Base-by-base conservation (phyloP, 257 asterid species). In the Nicotiana undulata region DNA sequence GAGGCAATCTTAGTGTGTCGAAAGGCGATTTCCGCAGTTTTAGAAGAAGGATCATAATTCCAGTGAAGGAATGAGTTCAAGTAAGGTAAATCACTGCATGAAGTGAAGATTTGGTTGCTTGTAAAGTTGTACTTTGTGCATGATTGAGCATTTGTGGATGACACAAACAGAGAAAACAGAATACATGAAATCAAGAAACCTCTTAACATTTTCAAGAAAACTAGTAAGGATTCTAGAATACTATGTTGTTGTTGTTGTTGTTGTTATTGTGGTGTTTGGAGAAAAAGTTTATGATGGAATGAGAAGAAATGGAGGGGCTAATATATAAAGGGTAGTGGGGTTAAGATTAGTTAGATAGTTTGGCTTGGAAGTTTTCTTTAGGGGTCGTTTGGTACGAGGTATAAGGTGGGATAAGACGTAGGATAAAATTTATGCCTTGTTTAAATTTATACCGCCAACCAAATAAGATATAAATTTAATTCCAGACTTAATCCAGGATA, bases 51-150 rank as follows among this genome's bases (percentile, higher is more conserved):
- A 44, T 87, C 88, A 78, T 88, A 88, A 81, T 79, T 87, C 98
- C 97, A 94, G 78, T 94, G 98, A 75, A 94, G 98, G 82, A 79
- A 91, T 5, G 98, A 94, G 93, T 90, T 90, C 63, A 92, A 78
- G 85, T 59, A 55, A 0, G 98, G 93, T 75, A 94, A 96, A 80
- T 90, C 95, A 82, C 52, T 86, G 89, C 98, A 94, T 65, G 90
- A 82, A 37, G 81, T 80, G 87, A 91, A 93, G 6, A 56, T 16
- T 77, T 90, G 91, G 87, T 92, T 93, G 52, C 88, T 85, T 17
- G 94, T 76, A 70, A 94, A 94, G 77, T 58, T 86, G 89, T 93
- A 86, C 66, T 67, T 86, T 53, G 86, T 60, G 66, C 98, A 94
- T 56, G 97, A 86, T 63, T 94, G 98, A 34, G 87, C 96, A 44